Conservation (phyloP, 768 basidiomycete genomes). For the Hirschioporus abietinus region DNA sequence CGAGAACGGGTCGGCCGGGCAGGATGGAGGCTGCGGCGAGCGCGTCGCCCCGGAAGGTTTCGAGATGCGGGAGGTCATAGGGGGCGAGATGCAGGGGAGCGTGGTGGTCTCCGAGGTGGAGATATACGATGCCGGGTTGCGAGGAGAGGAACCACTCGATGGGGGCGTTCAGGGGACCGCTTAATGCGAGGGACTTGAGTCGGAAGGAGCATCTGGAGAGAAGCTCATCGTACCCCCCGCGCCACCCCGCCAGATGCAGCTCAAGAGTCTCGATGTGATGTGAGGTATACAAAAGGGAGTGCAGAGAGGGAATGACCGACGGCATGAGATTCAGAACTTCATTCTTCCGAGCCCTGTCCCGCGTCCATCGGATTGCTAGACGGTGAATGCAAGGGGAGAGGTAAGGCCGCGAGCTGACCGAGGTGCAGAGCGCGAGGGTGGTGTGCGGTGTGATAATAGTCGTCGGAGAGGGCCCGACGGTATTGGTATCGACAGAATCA, state of each 20-base stretch:
- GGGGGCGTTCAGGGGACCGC: constrained; percentile 28
- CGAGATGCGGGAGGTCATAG: constrained; percentile 42
- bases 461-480: constrained; percentile 28
- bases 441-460: constrained; percentile 19
- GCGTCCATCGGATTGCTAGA: constrained; percentile 52
- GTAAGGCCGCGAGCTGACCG: constrained; percentile 41
- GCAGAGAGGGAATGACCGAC: constrained; percentile 35
- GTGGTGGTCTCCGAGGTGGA: constrained; percentile 43
- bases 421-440: constrained; percentile 48
- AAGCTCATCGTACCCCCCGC: constrained; percentile 12
- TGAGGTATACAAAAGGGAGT: constrained; percentile 31
- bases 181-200: constrained; percentile 27
- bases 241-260: constrained; percentile 36
- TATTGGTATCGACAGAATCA: constrained; percentile 39
- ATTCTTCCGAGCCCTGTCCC: constrained; percentile 27
- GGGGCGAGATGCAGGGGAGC: constrained; percentile 35
- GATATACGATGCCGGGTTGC: constrained; percentile 37
- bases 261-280: constrained; percentile 49
- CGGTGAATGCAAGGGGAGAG: constrained; percentile 40
- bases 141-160: constrained; percentile 33
- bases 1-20: constrained; percentile 55
- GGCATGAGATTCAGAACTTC: constrained; percentile 26
- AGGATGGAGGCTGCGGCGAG: constrained; percentile 53
- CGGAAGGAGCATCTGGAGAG: constrained; percentile 24
- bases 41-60: constrained; percentile 55